A percentile compares a stretch with the other conserved stretches of the same genome.
Conservation (phyloP, 768 basidiomycete genomes). For the Daedaleopsis nitida region DNA sequence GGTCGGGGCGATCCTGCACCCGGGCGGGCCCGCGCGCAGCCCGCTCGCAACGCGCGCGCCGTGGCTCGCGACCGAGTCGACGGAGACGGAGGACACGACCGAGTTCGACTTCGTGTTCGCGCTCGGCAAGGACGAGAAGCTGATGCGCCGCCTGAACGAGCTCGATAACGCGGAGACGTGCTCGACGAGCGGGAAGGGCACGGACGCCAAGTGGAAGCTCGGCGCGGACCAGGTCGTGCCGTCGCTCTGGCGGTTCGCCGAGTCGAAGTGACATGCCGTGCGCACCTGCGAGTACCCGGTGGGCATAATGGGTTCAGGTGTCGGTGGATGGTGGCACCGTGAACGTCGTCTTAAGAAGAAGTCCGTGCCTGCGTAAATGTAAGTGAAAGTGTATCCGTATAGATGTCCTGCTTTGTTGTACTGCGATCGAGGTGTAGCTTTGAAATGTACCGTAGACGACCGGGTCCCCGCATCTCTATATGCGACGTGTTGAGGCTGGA, state of each 20-base stretch:
- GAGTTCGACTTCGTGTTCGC: constrained; percentile 64
- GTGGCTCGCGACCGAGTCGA: constrained; percentile 44
- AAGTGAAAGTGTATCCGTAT: not conserved
- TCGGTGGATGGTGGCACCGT: not conserved
- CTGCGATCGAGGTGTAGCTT: too few relatives aligned
- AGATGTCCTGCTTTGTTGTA: not conserved
- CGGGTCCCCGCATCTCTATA: too few relatives aligned
- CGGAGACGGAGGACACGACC: constrained; percentile 35
- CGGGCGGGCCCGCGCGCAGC: constrained; percentile 50
- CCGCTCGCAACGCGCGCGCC: constrained; percentile 39
- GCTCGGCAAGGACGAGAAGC: constrained; percentile 75
- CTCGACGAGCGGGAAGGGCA: constrained; percentile 75
- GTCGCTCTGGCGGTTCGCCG: constrained; percentile 38
- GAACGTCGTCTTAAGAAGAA: not conserved
- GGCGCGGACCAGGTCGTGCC: constrained; percentile 38
- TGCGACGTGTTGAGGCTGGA: too few relatives aligned
- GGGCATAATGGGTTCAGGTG: not conserved
- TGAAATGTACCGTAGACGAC: too few relatives aligned
- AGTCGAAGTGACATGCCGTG: constrained; percentile 18
- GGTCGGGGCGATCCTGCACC: constrained; percentile 76
- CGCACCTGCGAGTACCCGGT: not conserved
- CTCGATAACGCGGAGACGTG: constrained; percentile 73
- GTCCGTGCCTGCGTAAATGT: not conserved
- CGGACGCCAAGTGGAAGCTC: constrained; percentile 75
- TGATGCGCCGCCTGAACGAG: constrained; percentile 75